phyloP scores from a whole-genome alignment of 306 rosid genomes.

The Senna tora region DNA sequence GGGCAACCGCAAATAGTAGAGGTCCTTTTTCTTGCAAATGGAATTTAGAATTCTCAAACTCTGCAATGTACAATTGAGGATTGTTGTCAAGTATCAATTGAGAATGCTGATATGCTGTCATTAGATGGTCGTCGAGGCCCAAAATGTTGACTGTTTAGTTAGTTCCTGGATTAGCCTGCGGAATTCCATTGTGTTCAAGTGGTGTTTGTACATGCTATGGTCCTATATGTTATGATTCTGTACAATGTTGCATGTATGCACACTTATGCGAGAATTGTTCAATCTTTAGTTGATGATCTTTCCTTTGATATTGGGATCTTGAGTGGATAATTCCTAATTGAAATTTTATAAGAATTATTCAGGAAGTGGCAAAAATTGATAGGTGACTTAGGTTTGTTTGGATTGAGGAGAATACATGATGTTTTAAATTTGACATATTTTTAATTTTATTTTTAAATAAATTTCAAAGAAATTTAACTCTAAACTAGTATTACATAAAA shows the following conservation, averaged over 20 bases:
- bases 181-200: background rate
- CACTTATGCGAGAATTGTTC: too few relatives aligned
- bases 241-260: too few relatives aligned
- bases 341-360: too few relatives aligned
- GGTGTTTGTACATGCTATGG: too few relatives aligned
- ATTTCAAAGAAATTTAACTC: too few relatives aligned
- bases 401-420: too few relatives aligned
- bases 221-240: too few relatives aligned
- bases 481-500: too few relatives aligned
- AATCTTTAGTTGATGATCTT: background rate
- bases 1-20: constrained; percentile 19
- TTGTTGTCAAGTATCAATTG: background rate
- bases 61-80: constrained; percentile 17
- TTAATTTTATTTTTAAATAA: too few relatives aligned
- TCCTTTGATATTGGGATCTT: background rate
- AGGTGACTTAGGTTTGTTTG: background rate
- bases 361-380: background rate
- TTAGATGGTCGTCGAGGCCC: background rate
- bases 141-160: background rate
- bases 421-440: too few relatives aligned
- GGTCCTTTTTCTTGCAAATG: constrained; percentile 17
- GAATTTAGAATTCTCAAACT: background rate
- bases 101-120: background rate
- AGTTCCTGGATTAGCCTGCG: background rate
- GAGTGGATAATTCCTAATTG: background rate